These are phyloP conservation scores for Candida suzukii DNA, from an alignment of 805 yeast species.

Conservation along the genomic window DNA sequence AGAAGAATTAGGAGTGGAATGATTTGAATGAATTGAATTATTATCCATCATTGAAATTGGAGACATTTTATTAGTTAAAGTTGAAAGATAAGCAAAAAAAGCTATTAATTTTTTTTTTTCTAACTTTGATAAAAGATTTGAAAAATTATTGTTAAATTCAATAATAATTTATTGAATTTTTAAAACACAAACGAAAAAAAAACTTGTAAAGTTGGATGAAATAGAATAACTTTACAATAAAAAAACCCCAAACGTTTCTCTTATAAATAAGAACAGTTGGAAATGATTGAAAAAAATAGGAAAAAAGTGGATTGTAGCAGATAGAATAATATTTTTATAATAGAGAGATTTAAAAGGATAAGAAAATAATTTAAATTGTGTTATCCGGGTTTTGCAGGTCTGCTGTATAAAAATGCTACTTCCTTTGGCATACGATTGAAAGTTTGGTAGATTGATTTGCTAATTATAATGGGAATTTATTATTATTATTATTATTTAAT, in stretches of 20 bases:
- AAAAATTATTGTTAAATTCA: not conserved
- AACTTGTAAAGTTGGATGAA: constrained; percentile 13
- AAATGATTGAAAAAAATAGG: not conserved
- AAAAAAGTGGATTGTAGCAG: not conserved
- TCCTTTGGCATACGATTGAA: constrained; percentile 18
- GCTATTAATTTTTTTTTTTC: constrained; percentile 12
- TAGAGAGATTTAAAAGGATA: not conserved
- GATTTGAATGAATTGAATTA: constrained; percentile 2
- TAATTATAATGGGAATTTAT: too few species aligned
- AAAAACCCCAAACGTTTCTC: constrained; percentile 20
- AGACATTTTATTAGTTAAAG: constrained; percentile 1
- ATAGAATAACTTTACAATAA: constrained; percentile 13
- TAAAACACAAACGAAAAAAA: constrained; percentile 19
- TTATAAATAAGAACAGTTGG: not conserved
- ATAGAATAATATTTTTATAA: not conserved
- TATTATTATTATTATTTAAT: too few species aligned
- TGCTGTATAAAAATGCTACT: constrained; percentile 23
- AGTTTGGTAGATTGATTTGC: not conserved
- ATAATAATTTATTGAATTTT: not conserved
- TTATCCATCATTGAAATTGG: constrained; percentile 2
- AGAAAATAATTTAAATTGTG: constrained; percentile 4
- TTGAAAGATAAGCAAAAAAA: not conserved
- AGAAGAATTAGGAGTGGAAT: not conserved
- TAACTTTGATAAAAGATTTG: constrained; percentile 7
- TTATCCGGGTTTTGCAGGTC: constrained; percentile 28